phyloP scores from a whole-genome alignment of 495 filamentous ascomycete species.

The Penicillium atrosanguineum region DNA sequence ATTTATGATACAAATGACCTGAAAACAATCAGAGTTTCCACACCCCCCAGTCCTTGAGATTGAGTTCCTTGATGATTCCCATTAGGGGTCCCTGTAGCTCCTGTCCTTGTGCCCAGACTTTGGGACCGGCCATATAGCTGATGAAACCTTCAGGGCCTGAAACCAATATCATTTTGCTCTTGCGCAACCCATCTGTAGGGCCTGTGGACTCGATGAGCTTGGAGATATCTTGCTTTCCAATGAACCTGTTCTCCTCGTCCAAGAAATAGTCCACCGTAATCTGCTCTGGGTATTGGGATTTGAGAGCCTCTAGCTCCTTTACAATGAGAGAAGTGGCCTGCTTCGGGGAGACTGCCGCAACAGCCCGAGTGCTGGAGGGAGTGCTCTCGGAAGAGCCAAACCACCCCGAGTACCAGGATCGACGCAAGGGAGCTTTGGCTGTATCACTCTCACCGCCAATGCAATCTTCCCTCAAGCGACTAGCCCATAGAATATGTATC shows the following conservation, averaged over 20 bases:
- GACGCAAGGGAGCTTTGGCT: slow-evolving; percentile 4
- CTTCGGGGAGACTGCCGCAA: not conserved
- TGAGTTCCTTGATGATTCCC: slow-evolving; percentile 53
- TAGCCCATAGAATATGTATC: slow-evolving; percentile 70
- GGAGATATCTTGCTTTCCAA: slow-evolving; percentile 50
- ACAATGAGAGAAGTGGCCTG: slow-evolving; percentile 47
- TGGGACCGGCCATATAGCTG: slow-evolving; percentile 70
- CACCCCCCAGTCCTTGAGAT: slow-evolving; percentile 55
- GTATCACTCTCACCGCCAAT: slow-evolving; percentile 42
- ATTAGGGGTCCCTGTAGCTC: slow-evolving; percentile 68
- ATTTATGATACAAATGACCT: slow-evolving; percentile 23
- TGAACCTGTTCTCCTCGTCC: slow-evolving; percentile 70
- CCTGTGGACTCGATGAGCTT: slow-evolving; percentile 26
- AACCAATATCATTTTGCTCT: slow-evolving; percentile 66
- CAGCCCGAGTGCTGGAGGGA: not conserved
- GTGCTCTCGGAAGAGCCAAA: slow-evolving; percentile 17
- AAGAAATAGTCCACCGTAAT: slow-evolving; percentile 70
- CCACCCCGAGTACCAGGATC: slow-evolving; percentile 35
- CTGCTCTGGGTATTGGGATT: slow-evolving; percentile 50
- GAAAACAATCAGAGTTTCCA: slow-evolving; percentile 54
- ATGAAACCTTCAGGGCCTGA: slow-evolving; percentile 93
- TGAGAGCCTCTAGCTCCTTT: slow-evolving; percentile 58
- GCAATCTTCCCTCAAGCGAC: slow-evolving; percentile 57
- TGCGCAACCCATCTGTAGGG: slow-evolving; percentile 14
- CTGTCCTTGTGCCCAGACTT: slow-evolving; percentile 65